These are phyloP conservation scores for Peterozyma toletana DNA, from an alignment of 805 yeast genomes.

Conservation along the genomic window DNA sequence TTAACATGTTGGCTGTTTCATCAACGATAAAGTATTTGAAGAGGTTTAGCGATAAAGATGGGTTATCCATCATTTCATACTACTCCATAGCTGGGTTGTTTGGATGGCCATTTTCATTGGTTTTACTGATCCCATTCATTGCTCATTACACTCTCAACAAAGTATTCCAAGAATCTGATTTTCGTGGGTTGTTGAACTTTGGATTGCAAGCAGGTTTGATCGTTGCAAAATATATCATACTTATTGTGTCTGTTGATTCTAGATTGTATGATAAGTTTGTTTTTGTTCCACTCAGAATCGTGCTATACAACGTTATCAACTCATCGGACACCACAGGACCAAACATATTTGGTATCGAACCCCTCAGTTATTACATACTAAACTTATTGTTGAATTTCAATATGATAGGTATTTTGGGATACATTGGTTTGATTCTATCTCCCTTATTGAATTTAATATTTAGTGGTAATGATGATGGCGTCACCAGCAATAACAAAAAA, in stretches of 20 bases:
- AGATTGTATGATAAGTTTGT: conserved; percentile 50
- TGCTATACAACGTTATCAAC: conserved; percentile 69
- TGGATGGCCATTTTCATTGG: conserved; percentile 89
- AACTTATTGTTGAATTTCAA: conserved; percentile 76
- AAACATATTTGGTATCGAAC: conserved; percentile 83
- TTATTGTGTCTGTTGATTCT: conserved; percentile 41
- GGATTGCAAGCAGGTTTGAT: neutral
- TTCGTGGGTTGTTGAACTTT: no score
- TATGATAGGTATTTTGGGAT: conserved; percentile 35
- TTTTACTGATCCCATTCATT: conserved; percentile 55
- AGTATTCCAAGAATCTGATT: neutral
- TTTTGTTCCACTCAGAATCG: conserved; percentile 77
- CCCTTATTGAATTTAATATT: conserved; percentile 20
- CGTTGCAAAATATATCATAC: conserved; percentile 5
- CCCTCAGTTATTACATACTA: conserved; percentile 59
- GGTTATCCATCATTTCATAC: conserved; percentile 29
- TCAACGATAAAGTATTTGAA: conserved; percentile 27
- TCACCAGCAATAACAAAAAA: conserved; percentile 1
- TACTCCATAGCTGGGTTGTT: conserved; percentile 62
- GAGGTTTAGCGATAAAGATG: conserved; percentile 13
- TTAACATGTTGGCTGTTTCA: conserved; percentile 37
- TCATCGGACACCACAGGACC: conserved; percentile 75
- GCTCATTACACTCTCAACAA: conserved; percentile 20
- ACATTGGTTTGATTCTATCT: conserved; percentile 26
- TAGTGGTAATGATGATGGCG: conserved; percentile 9